These are phyloP conservation scores for Hypoxylon sp. DNA, from an alignment of 2,329 filamentous ascomycete genomes.

Conservation along the genomic window DNA sequence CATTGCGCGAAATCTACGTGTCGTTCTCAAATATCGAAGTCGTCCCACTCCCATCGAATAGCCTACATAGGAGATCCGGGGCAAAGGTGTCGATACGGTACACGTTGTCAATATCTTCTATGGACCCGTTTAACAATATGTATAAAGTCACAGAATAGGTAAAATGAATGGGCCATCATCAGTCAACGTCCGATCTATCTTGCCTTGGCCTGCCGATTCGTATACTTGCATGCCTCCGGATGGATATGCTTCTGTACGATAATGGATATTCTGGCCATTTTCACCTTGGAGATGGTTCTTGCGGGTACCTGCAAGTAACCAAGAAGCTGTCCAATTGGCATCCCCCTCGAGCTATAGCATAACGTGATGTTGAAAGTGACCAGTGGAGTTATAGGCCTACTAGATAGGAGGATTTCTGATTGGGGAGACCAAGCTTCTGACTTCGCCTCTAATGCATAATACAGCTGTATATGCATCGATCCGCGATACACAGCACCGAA, in stretches of 20 bases:
- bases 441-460: constrained; percentile 27
- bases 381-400: constrained; percentile 18
- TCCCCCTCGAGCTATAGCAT: constrained; percentile 21
- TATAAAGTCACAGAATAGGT: constrained; percentile 30
- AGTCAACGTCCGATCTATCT: constrained; percentile 32
- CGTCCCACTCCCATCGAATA: constrained; percentile 18
- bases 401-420: constrained; percentile 34
- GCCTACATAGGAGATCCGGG: constrained; percentile 28
- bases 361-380: constrained; percentile 35
- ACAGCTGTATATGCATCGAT: constrained; percentile 36
- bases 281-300: constrained; percentile 31
- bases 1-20: constrained; percentile 12
- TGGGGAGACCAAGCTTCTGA: constrained; percentile 21
- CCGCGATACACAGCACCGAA: constrained; percentile 23
- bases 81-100: constrained; percentile 28
- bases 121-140: constrained; percentile 23
- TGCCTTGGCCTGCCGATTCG: constrained; percentile 33
- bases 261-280: constrained; percentile 27
- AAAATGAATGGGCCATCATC: constrained; percentile 28
- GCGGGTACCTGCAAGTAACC: constrained; percentile 42
- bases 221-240: constrained; percentile 35
- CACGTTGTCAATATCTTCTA: constrained; percentile 34
- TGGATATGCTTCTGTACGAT: constrained; percentile 34
- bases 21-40: constrained; percentile 27
- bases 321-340: constrained; percentile 40